Evolutionary conservation across 257 asterid species (phyloP), one percentile per base, ranked within the genome.

Genomic region (Solanum lignicaule): DNA sequence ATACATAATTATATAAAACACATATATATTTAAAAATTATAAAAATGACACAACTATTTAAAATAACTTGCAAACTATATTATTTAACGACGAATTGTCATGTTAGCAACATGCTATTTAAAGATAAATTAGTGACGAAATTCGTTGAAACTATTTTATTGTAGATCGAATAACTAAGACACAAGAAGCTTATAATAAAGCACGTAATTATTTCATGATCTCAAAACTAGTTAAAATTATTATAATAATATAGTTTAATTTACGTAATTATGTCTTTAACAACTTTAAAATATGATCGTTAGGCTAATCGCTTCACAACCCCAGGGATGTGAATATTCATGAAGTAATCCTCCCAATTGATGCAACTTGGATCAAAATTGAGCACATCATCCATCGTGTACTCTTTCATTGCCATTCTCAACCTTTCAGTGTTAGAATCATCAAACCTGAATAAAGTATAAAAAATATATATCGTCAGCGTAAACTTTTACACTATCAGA

Each of bases 311-410:
- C 73, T 92, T 94, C 7, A 90, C 92, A 6, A 89, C 93, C 14
- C 92, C 95, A 10, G 94, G 94, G 21, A 93, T 43, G 72, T 94
- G 98, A 69, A 91, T 92, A 43, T 90, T 72, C 88, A 88, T 88
- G 71, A 94, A 92, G 75, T 94, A 94, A 27, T 94, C 95, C 12
- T 91, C 95, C 96, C 96, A 94, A 3, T 89, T 83, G 71, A 94
- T 93, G 89, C 38, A 35, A 69, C 74, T 90, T 10, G 95, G 92
- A 86, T 94, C 96, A 60, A 93, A 93, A 88, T 87, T 72, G 83
- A 94, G 89, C 23, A 84, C 87, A 41, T 92, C 88, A 38, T 76
- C 72, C 82, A 90, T 92, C 27, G 27, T 29, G 5, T 27, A 38
- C 68, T 90, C 91, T 75, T 23, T 43, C 10, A 74, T 73, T 16